phyloP scores from a whole-genome alignment of 345 rosid genomes.

The Euphorbia lathyris region DNA sequence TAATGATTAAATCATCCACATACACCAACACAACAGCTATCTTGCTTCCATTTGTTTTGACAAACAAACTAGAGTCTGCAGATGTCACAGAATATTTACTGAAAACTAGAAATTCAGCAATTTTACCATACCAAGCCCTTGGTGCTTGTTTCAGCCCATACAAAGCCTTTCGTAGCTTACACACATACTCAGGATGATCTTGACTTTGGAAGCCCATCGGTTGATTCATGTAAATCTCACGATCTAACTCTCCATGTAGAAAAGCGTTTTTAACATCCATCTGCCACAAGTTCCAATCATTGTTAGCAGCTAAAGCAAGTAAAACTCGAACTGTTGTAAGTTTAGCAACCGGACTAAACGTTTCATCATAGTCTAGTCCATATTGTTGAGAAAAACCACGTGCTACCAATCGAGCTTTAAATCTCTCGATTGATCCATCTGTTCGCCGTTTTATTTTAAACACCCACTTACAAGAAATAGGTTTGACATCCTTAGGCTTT shows the following conservation, averaged over 20 bases:
- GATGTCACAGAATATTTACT: background rate
- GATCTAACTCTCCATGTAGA: background rate
- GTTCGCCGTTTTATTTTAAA: background rate
- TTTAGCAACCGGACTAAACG: background rate
- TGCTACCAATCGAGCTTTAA: background rate
- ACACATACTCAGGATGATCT: background rate
- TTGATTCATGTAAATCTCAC: background rate
- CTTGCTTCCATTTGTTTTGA: background rate
- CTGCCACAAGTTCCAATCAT: background rate
- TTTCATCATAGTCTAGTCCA: slow-evolving; percentile 12
- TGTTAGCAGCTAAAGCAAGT: background rate
- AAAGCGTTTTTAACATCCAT: background rate
- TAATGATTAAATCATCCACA: too few relatives aligned
- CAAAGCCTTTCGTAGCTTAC: background rate
- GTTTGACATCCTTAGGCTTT: too few relatives aligned
- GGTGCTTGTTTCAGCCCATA: too few relatives aligned
- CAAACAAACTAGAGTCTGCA: background rate
- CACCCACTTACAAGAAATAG: too few relatives aligned
- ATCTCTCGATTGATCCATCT: background rate
- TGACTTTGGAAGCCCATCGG: background rate
- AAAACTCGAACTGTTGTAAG: background rate
- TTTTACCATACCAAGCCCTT: too few relatives aligned
- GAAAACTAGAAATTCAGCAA: too few relatives aligned
- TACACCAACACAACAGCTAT: background rate
- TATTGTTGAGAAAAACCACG: slow-evolving; percentile 5